Conservation (phyloP, 257 asterid species). For the Primulina tabacum region DNA sequence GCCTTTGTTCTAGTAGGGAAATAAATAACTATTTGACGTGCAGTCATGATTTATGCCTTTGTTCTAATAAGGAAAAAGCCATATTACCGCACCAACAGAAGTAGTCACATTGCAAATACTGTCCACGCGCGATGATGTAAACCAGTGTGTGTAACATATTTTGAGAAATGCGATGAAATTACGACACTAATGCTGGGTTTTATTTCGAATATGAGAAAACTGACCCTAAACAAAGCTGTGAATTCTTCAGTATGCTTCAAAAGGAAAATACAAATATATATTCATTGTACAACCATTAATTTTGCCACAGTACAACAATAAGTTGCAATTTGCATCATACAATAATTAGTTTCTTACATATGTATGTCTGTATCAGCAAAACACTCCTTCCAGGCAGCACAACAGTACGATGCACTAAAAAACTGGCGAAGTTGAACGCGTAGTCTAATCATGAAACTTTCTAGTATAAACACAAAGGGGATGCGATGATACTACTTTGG, state of each 20-base stretch:
- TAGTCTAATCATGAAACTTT: background rate
- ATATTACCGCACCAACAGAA: background rate
- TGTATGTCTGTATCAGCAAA: background rate
- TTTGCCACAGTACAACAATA: background rate
- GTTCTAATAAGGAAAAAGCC: background rate
- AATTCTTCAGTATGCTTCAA: background rate
- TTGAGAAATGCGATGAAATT: background rate
- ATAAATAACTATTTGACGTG: no score
- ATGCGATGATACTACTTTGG: background rate
- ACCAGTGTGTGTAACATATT: background rate
- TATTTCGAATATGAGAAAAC: no score
- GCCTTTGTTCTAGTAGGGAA: no score
- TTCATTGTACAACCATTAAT: background rate
- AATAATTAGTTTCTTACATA: constrained; percentile 8
- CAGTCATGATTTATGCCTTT: no score
- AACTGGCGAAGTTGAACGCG: background rate
- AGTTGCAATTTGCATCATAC: background rate
- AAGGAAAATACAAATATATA: background rate
- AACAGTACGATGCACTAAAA: background rate
- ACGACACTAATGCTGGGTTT: background rate
- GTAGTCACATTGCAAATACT: background rate
- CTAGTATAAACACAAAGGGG: background rate
- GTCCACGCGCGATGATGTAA: background rate
- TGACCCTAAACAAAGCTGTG: background rate
- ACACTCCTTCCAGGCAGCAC: background rate